Evolutionary conservation across 805 yeast genomes (phyloP), one percentile per base, ranked within the genome.

Genomic region (Saccharomycopsis selenospora): DNA sequence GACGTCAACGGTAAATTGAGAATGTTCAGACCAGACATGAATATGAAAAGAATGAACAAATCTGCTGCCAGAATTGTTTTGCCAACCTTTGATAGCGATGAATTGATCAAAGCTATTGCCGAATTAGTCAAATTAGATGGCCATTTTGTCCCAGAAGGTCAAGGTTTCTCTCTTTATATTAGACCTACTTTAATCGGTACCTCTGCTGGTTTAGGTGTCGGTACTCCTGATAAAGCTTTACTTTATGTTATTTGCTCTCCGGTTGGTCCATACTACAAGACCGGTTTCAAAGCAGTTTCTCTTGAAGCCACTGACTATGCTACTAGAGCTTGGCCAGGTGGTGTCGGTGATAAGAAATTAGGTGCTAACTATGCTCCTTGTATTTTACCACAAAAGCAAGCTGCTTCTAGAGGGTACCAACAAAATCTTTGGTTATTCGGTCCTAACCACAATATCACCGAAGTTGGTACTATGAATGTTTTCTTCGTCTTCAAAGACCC

Each of bases 301-400:
- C 76, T 93, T 56, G 96, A 91, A 70, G 97, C 98, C 57, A 90
- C 96, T 29, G 95, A 88, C 64, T 81, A 86, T 59, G 96, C 96
- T 45, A 90, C 90, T 28, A 85, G 99, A 72, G 98, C 99, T 26
- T 91, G 98, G 98, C 98, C 98, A 63, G 96, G 96, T 61, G 99
- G 98, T 67, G 89, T 81, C 59, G 99, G 99, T 69, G 85, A 91
- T 78, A 83, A 79, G 68, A 91, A 91, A 70, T 79, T 91, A 61
- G 99, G 99, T 67, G 97, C 96, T 53, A 91, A 91, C 74, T 91
- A 91, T 64, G 99, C 97, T 41, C 97, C 98, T 54, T 86, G 96
- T 66, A 80, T 90, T 61, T 74, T 77, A 63, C 97, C 98, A 27
- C 96, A 88, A 70, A 72, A 77, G 59, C 83, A 86, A 69, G 96